Evolutionary conservation across 2,329 filamentous ascomycete species (phyloP), one percentile per base, ranked within the genome.

Genomic region (Zarea fungicola): DNA sequence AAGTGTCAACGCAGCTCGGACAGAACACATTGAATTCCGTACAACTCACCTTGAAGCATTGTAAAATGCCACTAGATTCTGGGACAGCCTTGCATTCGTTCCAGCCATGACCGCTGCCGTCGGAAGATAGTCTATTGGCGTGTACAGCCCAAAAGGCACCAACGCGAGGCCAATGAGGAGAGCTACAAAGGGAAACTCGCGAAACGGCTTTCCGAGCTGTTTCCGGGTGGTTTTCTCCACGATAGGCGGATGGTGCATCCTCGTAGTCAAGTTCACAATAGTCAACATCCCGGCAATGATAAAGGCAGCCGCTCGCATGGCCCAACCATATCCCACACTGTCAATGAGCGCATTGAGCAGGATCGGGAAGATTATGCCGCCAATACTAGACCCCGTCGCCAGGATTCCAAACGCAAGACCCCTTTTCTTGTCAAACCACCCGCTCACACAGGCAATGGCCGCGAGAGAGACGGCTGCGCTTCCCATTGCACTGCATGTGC

Each of bases 361-460:
- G 39, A 69, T 62, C 7, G 66, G 66, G 34, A 66, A 60, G 25
- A 68, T 48, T 23, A 66, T 58, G 5, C 64, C 64, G 32, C 66
- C 65, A 6, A 67, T 41, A 11, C 52, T 57, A 1, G 62, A 61
- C 1, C 64, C 64, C 8, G 58, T 55, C 16, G 40, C 49, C 21
- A 46, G 36, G 14, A 64, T 49, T 16, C 62, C 62, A 21, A 60
- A 63, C 41, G 59, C 59, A 18, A 53, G 43, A 22, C 55, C 60
- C 41, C 60, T 56, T 19, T 55, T 60, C 32, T 54, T 49, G 44
- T 56, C 48, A 44, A 62, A 60, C 54, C 58, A 62, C 11, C 55
- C 55, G 34, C 54, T 49, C 34, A 61, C 54, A 18, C 48, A 54
- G 32, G 49, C 57, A 14, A 63, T 50, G n/a, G 56, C 54, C 52